A percentile compares a stretch with the other conserved stretches of the same genome.
Conservation (phyloP, 768 basidiomycete genomes). For the Hypholoma sublateritium region DNA sequence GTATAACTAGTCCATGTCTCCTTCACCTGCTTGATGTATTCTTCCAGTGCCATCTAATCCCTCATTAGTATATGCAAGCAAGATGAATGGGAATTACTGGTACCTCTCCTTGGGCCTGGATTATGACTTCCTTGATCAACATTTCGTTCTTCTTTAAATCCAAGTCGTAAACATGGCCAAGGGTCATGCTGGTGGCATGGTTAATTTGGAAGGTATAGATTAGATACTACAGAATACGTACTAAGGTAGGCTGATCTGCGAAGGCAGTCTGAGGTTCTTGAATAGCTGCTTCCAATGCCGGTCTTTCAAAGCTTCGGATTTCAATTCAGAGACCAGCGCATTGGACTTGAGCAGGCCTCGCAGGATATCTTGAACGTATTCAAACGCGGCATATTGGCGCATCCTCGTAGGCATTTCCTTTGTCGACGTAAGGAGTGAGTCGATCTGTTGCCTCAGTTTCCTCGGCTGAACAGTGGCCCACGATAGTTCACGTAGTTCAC, state of each 20-base stretch:
- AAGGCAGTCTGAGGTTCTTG: constrained; percentile 77
- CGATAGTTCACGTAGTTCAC: constrained; percentile 80
- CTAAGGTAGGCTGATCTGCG: constrained; percentile 75
- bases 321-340: constrained; percentile 85
- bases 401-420: constrained; percentile 99
- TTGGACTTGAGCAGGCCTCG: constrained; percentile 88
- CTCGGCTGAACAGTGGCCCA: constrained; percentile 95
- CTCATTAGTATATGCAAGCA: constrained; percentile 22
- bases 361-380: constrained; percentile 93
- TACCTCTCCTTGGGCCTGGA: constrained; percentile 97
- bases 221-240: constrained; percentile 31
- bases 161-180: constrained; percentile 96
- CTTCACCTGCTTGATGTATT: constrained; percentile 94
- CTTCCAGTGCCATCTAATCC: constrained; percentile 87
- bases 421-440: constrained; percentile 87
- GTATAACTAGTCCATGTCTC: constrained; percentile 97
- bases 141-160: constrained; percentile 93
- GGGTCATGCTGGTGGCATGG: constrained; percentile 67
- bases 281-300: constrained; percentile 98
- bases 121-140: constrained; percentile 90
- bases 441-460: constrained; percentile 92
- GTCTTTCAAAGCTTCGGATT: constrained; percentile 96
- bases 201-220: constrained; percentile 4
- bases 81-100: constrained; percentile 10
- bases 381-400: constrained; percentile 98